Percentiles rank a stretch among this genome's conserved stretches.
Evolutionary conservation across 208 protist genomes (phyloP).

Genomic region (Trypanosoma caninum): DNA sequence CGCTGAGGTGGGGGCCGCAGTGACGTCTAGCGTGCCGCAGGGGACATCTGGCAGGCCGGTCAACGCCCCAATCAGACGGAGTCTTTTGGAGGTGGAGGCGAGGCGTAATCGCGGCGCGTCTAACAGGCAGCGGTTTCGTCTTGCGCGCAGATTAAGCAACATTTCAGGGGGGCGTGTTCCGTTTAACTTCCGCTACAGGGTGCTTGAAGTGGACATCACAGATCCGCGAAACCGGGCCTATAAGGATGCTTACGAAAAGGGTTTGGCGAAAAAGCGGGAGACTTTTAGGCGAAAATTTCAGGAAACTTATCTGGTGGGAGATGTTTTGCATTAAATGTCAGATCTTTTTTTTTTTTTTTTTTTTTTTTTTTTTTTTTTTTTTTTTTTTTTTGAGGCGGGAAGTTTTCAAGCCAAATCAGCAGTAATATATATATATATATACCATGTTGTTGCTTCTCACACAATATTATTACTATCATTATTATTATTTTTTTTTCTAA

Average conservation of each 20-base stretch:
- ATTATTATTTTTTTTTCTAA: too few relatives aligned
- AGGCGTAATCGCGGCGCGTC: constrained; percentile 59
- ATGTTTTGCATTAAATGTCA: neutral
- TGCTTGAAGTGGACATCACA: constrained; percentile 78
- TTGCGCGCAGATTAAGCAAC: constrained; percentile 70
- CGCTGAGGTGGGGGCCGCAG: constrained; percentile 18
- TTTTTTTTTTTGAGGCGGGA: too few relatives aligned
- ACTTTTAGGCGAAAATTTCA: constrained; percentile 36
- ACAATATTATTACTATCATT: too few relatives aligned
- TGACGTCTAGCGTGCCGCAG: constrained; percentile 17
- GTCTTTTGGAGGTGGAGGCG: constrained; percentile 53
- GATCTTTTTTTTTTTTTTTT: constrained; percentile 8
- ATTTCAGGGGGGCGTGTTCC: constrained; percentile 69
- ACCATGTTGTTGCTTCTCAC: too few relatives aligned
- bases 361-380: neutral
- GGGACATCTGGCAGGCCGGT: neutral
- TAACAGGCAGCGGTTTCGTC: constrained; percentile 48
- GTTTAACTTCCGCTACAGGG: constrained; percentile 83
- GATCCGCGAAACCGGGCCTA: constrained; percentile 58
- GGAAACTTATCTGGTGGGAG: constrained; percentile 9
- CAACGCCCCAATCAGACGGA: constrained; percentile 23
- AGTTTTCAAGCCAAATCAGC: too few relatives aligned
- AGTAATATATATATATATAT: too few relatives aligned
- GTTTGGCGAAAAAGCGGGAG: constrained; percentile 52
- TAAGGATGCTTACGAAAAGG: constrained; percentile 44